Conservation (phyloP, 257 asterid genomes). For the Knoxia roxburghii region DNA sequence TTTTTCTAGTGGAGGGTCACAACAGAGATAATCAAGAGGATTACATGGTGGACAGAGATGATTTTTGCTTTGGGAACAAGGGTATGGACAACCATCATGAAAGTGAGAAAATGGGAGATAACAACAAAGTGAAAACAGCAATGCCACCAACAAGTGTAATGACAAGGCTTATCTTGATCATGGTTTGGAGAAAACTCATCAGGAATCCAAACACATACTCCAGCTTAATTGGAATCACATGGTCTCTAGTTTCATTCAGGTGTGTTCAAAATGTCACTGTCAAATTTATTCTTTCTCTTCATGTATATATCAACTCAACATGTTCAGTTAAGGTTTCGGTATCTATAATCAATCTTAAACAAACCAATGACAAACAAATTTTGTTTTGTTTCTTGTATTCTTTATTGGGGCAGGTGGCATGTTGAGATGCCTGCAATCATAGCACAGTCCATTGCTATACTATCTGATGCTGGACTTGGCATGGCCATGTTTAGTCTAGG, state of each 20-base stretch:
- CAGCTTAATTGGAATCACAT: slow-evolving; percentile 70
- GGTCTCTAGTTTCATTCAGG: slow-evolving; percentile 95
- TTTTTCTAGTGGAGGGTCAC: slow-evolving; percentile 33
- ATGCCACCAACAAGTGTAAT: slow-evolving; percentile 97
- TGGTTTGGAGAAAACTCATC: slow-evolving; percentile 98
- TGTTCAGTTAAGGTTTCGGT: not conserved
- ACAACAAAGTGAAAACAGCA: slow-evolving; percentile 37
- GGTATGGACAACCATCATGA: slow-evolving; percentile 33
- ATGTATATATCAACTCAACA: not conserved
- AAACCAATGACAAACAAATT: no score
- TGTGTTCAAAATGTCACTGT: slow-evolving; percentile 9
- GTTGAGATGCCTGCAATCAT: slow-evolving; percentile 88
- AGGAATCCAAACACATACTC: slow-evolving; percentile 97
- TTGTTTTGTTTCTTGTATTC: no score
- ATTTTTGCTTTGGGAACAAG: slow-evolving; percentile 55
- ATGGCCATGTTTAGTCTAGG: slow-evolving; percentile 99
- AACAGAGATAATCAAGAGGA: slow-evolving; percentile 49
- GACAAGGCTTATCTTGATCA: slow-evolving; percentile 91
- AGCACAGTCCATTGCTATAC: slow-evolving; percentile 83
- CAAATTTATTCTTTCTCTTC: not conserved
- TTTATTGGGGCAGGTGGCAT: slow-evolving; percentile 58
- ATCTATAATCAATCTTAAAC: no score
- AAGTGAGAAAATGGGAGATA: slow-evolving; percentile 40
- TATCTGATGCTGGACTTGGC: slow-evolving; percentile 99
- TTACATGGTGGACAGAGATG: slow-evolving; percentile 56